Evolutionary conservation across 1,139 yeast genomes (phyloP).

Genomic region (Kodamaea derodonti): DNA sequence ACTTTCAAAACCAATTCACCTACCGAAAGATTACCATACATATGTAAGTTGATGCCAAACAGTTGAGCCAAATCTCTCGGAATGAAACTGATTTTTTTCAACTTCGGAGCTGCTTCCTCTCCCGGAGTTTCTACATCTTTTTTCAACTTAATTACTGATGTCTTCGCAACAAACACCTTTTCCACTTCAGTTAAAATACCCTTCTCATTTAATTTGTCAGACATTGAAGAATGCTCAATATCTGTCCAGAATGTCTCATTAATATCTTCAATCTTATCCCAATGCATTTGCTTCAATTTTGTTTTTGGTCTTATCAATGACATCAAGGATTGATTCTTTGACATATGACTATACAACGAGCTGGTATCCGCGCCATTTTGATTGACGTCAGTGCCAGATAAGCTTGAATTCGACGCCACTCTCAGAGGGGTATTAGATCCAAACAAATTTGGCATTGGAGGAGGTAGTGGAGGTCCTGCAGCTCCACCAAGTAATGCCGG

Average conservation of each 20-base stretch:
- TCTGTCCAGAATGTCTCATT: slow-evolving; percentile 82
- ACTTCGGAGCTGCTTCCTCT: slow-evolving; percentile 25
- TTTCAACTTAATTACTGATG: slow-evolving; percentile 42
- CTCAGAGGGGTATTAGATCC: slow-evolving; percentile 3
- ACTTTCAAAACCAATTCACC: slow-evolving; percentile 63
- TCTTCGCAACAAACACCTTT: slow-evolving; percentile 65
- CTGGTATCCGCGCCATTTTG: slow-evolving; percentile 2
- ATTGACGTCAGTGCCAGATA: slow-evolving; percentile 10
- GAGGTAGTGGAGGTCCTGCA: slow-evolving; percentile 6
- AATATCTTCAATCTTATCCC: slow-evolving; percentile 78
- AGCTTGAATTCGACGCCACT: slow-evolving; percentile 2
- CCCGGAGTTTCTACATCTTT: slow-evolving; percentile 16
- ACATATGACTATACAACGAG: slow-evolving; percentile 4
- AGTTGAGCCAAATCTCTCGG: slow-evolving; percentile 77
- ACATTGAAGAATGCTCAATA: slow-evolving; percentile 43
- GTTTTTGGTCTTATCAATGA: slow-evolving; percentile 48
- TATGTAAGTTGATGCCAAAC: slow-evolving; percentile 88
- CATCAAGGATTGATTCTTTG: slow-evolving; percentile 5
- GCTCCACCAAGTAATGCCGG: slow-evolving; percentile 10
- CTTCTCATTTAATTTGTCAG: slow-evolving; percentile 53
- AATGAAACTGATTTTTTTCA: slow-evolving; percentile 54
- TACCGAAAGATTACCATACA: slow-evolving; percentile 62
- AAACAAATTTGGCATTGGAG: slow-evolving; percentile 1
- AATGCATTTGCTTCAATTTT: slow-evolving; percentile 87
- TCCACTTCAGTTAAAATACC: slow-evolving; percentile 83